Base-by-base conservation (phyloP, 176 grass and related monocot species). In the Aegilops sharonensis region DNA sequence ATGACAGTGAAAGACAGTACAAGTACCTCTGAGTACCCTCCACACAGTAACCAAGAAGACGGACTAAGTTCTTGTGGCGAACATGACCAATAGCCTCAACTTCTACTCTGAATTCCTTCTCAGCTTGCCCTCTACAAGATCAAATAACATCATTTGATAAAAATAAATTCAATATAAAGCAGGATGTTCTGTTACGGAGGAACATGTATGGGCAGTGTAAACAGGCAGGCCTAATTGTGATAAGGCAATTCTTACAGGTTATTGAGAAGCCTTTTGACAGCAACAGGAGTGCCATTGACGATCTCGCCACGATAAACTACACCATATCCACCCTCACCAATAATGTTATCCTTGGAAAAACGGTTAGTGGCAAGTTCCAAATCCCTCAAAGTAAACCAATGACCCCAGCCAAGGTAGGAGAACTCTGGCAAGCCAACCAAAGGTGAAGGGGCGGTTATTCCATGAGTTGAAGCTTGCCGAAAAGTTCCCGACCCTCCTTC, bases 31-130 rank as follows among this genome's bases (percentile, higher is more conserved):
- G 94, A 83, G 94, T 95, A 85, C 94, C 94, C 75, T 95, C 94
- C 14, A 95, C 87, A 47, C 94, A 95, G 45, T 93, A 95, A 52
- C 91, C 94, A 21, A 95, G 87, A 85, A 95, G 91, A 37, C 94
- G 91, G 30, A 95, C 94, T 36, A 95, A 85, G 89, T 95, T 95
- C 73, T 95, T 95, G 85, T 95, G 94, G 52, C 94, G 94, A 74
- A 95, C 94, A 93, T 95, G 94, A 85, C 94, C 94, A 63, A 95
- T 95, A 72, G 94, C 94, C 78, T 95, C 94, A 87, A 95, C 94
- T 91, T 95, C 94, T 84, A 95, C 94, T 88, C 91, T 83, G 74
- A 95, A 95, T 91, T 95, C 94, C 81, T 95, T 95, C 84, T 95
- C 94, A 20, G 94, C 94, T 87, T 95, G 94, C 36, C 94, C 94